phyloP scores from a whole-genome alignment of 371 early-diverging fungal genomes.

The Dinochytrium kinnereticum region DNA sequence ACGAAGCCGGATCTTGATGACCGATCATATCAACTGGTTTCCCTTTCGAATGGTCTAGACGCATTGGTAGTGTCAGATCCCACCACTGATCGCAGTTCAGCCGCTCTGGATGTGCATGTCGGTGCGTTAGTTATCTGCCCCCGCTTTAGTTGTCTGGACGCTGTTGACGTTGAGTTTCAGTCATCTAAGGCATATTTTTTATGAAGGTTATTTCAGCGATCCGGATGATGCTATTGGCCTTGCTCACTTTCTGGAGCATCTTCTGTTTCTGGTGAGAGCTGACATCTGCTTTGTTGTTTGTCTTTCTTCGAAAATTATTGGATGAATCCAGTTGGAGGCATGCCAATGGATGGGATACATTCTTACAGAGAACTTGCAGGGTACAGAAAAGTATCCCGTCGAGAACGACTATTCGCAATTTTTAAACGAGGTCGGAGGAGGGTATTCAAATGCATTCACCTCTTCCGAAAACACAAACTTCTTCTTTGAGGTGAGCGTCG shows the following conservation, averaged over 20 bases:
- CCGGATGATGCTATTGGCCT: slow-evolving; percentile 79
- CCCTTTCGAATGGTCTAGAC: slow-evolving; percentile 77
- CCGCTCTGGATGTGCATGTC: slow-evolving; percentile 91
- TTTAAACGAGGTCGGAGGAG: slow-evolving; percentile 61
- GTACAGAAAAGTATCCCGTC: slow-evolving; percentile 69
- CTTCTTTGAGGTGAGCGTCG: slow-evolving; percentile 74
- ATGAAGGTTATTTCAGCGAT: slow-evolving; percentile 66
- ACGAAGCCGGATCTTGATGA: slow-evolving; percentile 16
- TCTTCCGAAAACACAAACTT: slow-evolving; percentile 65
- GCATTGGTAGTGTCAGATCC: slow-evolving; percentile 82
- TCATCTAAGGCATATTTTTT: neutral
- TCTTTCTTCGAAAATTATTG: neutral
- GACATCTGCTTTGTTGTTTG: neutral
- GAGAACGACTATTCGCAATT: slow-evolving; percentile 89
- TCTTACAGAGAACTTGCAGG: slow-evolving; percentile 4
- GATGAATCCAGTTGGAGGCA: too few relatives aligned
- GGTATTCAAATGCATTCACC: slow-evolving; percentile 96
- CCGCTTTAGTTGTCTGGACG: neutral
- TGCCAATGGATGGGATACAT: too few relatives aligned
- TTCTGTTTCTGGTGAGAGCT: slow-evolving; percentile 47
- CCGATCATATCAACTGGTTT: slow-evolving; percentile 79
- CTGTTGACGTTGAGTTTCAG: neutral
- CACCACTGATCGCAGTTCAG: slow-evolving; percentile 84
- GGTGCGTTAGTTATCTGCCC: neutral
- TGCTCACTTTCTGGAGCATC: slow-evolving; percentile 98